A percentile compares a stretch with the other conserved stretches of the same genome.
These are phyloP conservation scores for Balakata baccata DNA, from an alignment of 345 rosid species.

Conservation along the genomic window DNA sequence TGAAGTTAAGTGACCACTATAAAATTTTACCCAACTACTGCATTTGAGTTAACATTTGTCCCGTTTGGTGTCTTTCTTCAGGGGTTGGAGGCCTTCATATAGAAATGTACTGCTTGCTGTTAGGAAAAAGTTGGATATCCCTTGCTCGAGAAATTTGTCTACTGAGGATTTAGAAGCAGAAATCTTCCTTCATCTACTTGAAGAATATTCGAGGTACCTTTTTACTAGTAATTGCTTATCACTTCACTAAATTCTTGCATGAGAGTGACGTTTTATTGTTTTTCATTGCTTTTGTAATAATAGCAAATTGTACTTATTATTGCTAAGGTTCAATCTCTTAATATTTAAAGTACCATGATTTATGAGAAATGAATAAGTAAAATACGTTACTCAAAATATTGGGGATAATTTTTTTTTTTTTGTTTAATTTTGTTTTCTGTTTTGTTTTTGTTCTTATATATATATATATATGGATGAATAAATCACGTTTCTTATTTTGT, in stretches of 20 bases:
- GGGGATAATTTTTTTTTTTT: not conserved
- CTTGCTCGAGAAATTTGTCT: slow-evolving; percentile 79
- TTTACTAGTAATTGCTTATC: not conserved
- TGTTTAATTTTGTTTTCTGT: too few relatives aligned
- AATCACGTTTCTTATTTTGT: not conserved
- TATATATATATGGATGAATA: not conserved
- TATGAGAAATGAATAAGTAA: not conserved
- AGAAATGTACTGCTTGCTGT: slow-evolving; percentile 73
- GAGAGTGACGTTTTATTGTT: not conserved
- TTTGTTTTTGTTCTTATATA: too few relatives aligned
- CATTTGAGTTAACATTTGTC: not conserved
- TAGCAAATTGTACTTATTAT: not conserved
- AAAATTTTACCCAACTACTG: not conserved
- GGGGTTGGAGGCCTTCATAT: slow-evolving; percentile 94
- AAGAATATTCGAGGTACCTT: slow-evolving; percentile 58
- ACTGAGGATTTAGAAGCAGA: slow-evolving; percentile 84
- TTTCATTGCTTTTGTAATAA: not conserved
- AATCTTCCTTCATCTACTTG: slow-evolving; percentile 73
- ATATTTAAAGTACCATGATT: slow-evolving; percentile 1
- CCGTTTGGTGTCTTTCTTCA: slow-evolving; percentile 21
- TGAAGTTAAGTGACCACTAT: not conserved
- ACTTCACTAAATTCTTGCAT: slow-evolving; percentile 2
- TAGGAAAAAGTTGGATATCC: slow-evolving; percentile 55
- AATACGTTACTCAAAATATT: not conserved
- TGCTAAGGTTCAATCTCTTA: not conserved